These are phyloP conservation scores for Skeletonema costatum DNA, from an alignment of 108 stramenopile genomes.

Conservation along the genomic window DNA sequence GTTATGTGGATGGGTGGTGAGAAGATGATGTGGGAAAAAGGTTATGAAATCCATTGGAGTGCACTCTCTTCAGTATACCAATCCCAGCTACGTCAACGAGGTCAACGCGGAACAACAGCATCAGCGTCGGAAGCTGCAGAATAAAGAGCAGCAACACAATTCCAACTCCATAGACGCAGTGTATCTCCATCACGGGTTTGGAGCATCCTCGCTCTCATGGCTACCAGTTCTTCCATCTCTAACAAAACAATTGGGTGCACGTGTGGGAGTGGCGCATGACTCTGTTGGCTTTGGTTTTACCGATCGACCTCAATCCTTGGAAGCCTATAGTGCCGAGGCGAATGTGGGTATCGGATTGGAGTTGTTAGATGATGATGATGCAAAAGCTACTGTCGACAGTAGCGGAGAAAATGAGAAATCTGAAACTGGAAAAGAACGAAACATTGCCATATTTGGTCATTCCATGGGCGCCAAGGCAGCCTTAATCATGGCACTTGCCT, in stretches of 20 bases:
- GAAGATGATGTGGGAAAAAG: background rate
- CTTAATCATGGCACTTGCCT: slow-evolving; percentile 58
- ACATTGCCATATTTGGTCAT: slow-evolving; percentile 75
- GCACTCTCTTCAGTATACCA: slow-evolving; percentile 52
- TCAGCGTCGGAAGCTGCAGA: slow-evolving; percentile 1
- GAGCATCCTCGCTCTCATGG: slow-evolving; percentile 84
- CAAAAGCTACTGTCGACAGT: background rate
- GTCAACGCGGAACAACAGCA: slow-evolving; percentile 3
- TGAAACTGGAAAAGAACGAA: slow-evolving; percentile 10
- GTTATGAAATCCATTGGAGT: slow-evolving; percentile 48
- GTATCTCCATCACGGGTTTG: slow-evolving; percentile 84
- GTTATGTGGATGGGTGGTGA: background rate
- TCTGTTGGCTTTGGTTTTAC: slow-evolving; percentile 87
- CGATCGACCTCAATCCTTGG: slow-evolving; percentile 60
- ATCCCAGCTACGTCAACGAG: background rate
- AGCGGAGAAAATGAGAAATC: background rate
- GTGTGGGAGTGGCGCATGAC: slow-evolving; percentile 71
- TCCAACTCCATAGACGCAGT: slow-evolving; percentile 30
- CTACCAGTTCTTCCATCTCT: slow-evolving; percentile 63
- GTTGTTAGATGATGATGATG: slow-evolving; percentile 17
- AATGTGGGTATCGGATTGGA: slow-evolving; percentile 59
- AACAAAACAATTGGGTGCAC: slow-evolving; percentile 44
- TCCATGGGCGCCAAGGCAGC: slow-evolving; percentile 75
- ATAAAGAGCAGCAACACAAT: background rate
- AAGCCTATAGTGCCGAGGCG: slow-evolving; percentile 39